Evolutionary conservation across 441 rosid species (phyloP).

Genomic region (Populus hybrid): DNA sequence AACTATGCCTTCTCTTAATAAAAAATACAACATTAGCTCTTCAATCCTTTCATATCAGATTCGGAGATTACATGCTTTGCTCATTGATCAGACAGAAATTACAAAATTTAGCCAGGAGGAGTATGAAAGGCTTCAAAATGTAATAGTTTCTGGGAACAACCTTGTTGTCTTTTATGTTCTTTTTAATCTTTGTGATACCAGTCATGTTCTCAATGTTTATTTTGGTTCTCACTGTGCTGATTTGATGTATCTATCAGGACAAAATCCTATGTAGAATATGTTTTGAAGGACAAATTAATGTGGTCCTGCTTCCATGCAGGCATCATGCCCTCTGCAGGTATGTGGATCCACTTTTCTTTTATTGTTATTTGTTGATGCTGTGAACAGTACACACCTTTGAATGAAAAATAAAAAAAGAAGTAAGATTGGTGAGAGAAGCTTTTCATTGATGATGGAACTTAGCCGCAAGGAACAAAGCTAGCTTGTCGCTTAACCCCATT

Average conservation of each 20-base stretch:
- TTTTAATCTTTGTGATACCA: background rate
- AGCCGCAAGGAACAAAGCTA: background rate
- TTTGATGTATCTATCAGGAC: constrained; percentile 50
- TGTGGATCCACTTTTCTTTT: constrained; percentile 1
- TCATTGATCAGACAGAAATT: constrained; percentile 85
- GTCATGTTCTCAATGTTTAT: background rate
- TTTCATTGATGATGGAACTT: background rate
- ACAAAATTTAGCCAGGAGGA: constrained; percentile 67
- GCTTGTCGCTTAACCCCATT: background rate
- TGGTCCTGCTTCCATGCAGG: constrained; percentile 88
- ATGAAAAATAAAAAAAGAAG: background rate
- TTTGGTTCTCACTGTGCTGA: background rate
- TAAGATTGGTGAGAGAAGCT: background rate
- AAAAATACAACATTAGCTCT: background rate
- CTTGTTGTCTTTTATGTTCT: background rate
- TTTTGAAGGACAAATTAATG: constrained; percentile 78
- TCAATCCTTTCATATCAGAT: constrained; percentile 39
- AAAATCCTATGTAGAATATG: constrained; percentile 88
- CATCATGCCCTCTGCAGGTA: constrained; percentile 94
- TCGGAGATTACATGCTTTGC: constrained; percentile 92
- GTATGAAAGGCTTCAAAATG: constrained; percentile 66
- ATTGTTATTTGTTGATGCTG: background rate
- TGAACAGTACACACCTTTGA: background rate
- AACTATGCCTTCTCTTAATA: background rate
- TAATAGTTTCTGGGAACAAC: constrained; percentile 9